phyloP scores from a whole-genome alignment of 306 rosid species.

The Quillaja saponaria region DNA sequence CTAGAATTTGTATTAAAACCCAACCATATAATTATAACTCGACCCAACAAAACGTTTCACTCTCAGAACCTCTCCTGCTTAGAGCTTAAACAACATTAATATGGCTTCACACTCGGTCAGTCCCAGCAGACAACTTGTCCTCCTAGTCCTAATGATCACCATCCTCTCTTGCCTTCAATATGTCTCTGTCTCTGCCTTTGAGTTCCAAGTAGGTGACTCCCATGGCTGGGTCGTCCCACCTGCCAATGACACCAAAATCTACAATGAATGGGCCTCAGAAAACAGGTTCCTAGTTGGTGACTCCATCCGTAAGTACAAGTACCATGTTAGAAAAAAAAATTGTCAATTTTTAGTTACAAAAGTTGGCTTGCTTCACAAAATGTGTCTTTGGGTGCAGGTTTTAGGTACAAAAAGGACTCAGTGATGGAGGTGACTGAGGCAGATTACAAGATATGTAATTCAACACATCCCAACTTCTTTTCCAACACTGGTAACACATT shows the following conservation, averaged over 20 bases:
- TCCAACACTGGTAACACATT: slow-evolving; percentile 61
- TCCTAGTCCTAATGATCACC: slow-evolving; percentile 34
- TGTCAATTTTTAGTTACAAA: no score
- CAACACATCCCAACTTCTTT: slow-evolving; percentile 74
- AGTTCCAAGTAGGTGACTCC: slow-evolving; percentile 75
- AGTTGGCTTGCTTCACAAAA: not conserved
- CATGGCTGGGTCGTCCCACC: slow-evolving; percentile 80
- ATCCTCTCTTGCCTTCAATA: slow-evolving; percentile 18
- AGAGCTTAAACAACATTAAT: not conserved
- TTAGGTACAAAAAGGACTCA: slow-evolving; percentile 73
- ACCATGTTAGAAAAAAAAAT: not conserved
- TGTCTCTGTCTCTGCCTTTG: slow-evolving; percentile 40
- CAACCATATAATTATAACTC: not conserved
- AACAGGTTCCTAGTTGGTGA: slow-evolving; percentile 72
- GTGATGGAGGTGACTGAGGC: slow-evolving; percentile 73
- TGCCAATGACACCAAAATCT: slow-evolving; percentile 55
- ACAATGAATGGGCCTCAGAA: slow-evolving; percentile 80
- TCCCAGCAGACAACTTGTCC: not conserved
- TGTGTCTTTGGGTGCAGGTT: slow-evolving; percentile 36
- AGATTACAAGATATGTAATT: slow-evolving; percentile 61
- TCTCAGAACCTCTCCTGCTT: not conserved
- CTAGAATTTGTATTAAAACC: slow-evolving; percentile 1
- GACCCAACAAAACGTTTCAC: not conserved
- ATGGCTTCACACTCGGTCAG: slow-evolving; percentile 31
- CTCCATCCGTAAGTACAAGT: slow-evolving; percentile 50